A percentile compares a stretch with the other conserved stretches of the same genome.
phyloP scores from a whole-genome alignment of 2,329 filamentous ascomycete species.

The Cytospora schulzeri region DNA sequence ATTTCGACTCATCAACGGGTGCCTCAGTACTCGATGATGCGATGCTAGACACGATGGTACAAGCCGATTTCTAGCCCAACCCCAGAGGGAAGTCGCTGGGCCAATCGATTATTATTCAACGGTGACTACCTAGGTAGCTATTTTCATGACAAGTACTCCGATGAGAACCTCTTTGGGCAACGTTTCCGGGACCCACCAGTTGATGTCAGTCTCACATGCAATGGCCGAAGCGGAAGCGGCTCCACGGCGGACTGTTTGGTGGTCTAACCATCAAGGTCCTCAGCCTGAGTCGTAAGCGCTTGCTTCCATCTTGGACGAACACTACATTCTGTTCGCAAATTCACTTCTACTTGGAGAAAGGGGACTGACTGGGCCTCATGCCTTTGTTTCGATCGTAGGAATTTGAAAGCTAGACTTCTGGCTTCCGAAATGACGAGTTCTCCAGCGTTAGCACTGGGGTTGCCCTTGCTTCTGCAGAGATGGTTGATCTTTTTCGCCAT shows the following conservation, averaged over 20 bases:
- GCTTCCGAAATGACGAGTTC: too few species aligned
- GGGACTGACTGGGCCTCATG: too few species aligned
- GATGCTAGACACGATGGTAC: not conserved
- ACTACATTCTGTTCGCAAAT: not conserved
- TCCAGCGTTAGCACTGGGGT: too few species aligned
- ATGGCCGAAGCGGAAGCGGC: too few species aligned
- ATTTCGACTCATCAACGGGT: not conserved
- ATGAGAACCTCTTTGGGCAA: not conserved
- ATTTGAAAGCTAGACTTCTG: too few species aligned
- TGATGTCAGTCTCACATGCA: not conserved
- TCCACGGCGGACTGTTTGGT: not conserved
- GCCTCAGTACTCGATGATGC: not conserved
- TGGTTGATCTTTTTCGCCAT: too few species aligned
- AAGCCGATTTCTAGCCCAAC: not conserved
- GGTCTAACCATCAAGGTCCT: not conserved
- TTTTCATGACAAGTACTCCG: not conserved
- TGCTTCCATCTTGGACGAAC: not conserved
- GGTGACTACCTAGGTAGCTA: too few species aligned
- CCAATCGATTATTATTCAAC: not conserved
- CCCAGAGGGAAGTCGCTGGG: not conserved
- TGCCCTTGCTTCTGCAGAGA: too few species aligned
- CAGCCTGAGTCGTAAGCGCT: not conserved
- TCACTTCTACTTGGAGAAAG: not conserved
- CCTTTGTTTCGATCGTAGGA: too few species aligned
- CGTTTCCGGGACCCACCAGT: not conserved